These are phyloP conservation scores for Ambrosia trifida DNA, from an alignment of 129 eudicot species.

Conservation along the genomic window DNA sequence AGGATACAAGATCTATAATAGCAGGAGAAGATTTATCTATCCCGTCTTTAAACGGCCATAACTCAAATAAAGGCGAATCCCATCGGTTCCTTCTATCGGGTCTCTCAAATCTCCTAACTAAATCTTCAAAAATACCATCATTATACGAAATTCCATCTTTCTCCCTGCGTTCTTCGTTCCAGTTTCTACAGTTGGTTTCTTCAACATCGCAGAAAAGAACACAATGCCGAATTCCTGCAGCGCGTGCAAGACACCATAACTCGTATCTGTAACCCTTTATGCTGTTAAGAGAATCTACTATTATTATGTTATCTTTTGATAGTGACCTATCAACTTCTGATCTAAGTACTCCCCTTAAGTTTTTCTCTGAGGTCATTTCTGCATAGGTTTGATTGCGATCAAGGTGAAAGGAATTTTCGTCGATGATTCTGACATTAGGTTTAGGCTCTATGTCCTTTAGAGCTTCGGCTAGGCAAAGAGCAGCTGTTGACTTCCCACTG, in stretches of 20 bases:
- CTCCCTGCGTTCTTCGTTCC: slow-evolving; percentile 75
- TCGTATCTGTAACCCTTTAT: slow-evolving; percentile 97
- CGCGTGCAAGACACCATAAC: slow-evolving; percentile 96
- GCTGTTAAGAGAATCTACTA: slow-evolving; percentile 91
- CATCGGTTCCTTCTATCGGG: slow-evolving; percentile 88
- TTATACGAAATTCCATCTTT: slow-evolving; percentile 50
- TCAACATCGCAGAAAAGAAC: slow-evolving; percentile 80
- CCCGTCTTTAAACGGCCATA: slow-evolving; percentile 68
- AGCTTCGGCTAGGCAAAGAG: slow-evolving; percentile 70
- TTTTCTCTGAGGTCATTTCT: slow-evolving; percentile 85
- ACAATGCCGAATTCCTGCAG: slow-evolving; percentile 91
- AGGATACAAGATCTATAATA: slow-evolving; percentile 61
- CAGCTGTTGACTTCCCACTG: slow-evolving; percentile 92
- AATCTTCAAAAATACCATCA: slow-evolving; percentile 76
- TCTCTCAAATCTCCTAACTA: slow-evolving; percentile 83
- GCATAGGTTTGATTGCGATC: slow-evolving; percentile 87
- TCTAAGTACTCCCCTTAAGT: slow-evolving; percentile 88
- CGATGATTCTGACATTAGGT: slow-evolving; percentile 60
- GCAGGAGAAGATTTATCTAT: slow-evolving; percentile 62
- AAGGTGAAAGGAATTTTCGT: slow-evolving; percentile 83
- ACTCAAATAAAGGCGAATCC: slow-evolving; percentile 94
- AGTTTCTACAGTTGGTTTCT: slow-evolving; percentile 59
- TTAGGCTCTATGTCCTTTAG: slow-evolving; percentile 60
- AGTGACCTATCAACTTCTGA: slow-evolving; percentile 96
- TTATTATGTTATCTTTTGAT: slow-evolving; percentile 67